phyloP scores from a whole-genome alignment of 2,329 filamentous ascomycete species.

The Periconia macrospinosa region DNA sequence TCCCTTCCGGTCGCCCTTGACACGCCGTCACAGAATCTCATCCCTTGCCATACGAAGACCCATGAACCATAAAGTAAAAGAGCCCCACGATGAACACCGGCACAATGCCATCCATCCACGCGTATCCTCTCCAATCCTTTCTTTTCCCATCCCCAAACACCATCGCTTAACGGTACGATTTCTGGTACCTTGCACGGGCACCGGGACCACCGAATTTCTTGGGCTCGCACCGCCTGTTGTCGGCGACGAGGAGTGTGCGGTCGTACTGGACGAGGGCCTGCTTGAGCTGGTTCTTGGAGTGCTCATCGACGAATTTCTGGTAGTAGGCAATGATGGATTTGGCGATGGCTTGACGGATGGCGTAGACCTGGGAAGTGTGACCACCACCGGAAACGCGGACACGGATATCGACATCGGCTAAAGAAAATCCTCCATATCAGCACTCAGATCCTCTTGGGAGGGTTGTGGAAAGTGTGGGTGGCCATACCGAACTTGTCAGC shows the following conservation, averaged over 20 bases:
- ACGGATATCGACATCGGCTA: constrained; percentile 89
- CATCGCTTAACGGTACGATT: constrained; percentile 89
- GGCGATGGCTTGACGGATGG: constrained; percentile 97
- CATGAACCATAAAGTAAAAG: constrained; percentile 29
- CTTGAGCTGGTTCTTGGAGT: constrained; percentile 99
- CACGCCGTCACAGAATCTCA: constrained; percentile 28
- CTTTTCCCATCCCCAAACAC: constrained; percentile 2
- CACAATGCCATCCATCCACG: constrained; percentile 31
- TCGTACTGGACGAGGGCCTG: constrained; percentile 94
- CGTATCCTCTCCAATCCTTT: constrained; percentile 9
- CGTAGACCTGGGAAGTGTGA: constrained; percentile 96
- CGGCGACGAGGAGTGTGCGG: constrained; percentile 95
- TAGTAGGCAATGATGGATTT: constrained; percentile 98
- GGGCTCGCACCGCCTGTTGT: constrained; percentile 98
- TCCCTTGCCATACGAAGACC: constrained; percentile 22
- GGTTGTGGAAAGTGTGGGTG: constrained; percentile 9
- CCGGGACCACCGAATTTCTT: constrained; percentile 97
- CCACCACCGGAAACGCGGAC: constrained; percentile 96
- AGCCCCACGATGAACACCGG: constrained; percentile 42
- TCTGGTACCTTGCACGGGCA: constrained; percentile 96
- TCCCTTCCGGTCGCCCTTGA: constrained; percentile 23
- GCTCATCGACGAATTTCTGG: constrained; percentile 99
- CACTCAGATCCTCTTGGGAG: constrained; percentile 13
- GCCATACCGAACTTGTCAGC: constrained; percentile 85
- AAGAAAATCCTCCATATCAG: constrained; percentile 11